These are phyloP conservation scores for Clarireedia homoeocarpa DNA, from an alignment of 2,329 filamentous ascomycete species.

Conservation along the genomic window DNA sequence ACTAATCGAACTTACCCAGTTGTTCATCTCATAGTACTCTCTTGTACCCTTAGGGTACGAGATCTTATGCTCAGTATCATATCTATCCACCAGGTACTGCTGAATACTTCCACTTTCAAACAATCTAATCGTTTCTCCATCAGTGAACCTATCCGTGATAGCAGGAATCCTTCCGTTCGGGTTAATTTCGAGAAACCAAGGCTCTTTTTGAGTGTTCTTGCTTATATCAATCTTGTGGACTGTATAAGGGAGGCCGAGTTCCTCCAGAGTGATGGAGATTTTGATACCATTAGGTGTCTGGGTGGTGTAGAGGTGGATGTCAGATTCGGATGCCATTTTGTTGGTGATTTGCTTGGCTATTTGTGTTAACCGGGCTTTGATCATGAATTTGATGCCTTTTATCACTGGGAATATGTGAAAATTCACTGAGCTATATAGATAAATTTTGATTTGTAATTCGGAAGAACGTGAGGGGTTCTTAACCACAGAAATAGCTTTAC, in stretches of 20 bases:
- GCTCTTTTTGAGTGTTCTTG: slow-evolving; percentile 74
- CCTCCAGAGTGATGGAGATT: slow-evolving; percentile 77
- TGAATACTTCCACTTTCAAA: slow-evolving; percentile 83
- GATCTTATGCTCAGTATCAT: slow-evolving; percentile 76
- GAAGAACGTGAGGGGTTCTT: too few species aligned
- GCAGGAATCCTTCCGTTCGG: slow-evolving; percentile 90
- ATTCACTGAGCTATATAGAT: neutral
- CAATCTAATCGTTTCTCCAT: slow-evolving; percentile 65
- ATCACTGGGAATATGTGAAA: neutral
- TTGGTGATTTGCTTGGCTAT: slow-evolving; percentile 17
- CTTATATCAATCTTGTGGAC: slow-evolving; percentile 61
- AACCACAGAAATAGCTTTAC: too few species aligned
- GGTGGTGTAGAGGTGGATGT: slow-evolving; percentile 44
- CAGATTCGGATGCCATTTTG: slow-evolving; percentile 35
- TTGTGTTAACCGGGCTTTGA: slow-evolving; percentile 9
- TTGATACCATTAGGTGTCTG: slow-evolving; percentile 89
- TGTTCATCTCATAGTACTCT: slow-evolving; percentile 73
- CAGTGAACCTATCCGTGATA: slow-evolving; percentile 67
- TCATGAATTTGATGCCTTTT: neutral
- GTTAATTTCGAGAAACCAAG: slow-evolving; percentile 86
- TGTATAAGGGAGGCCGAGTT: slow-evolving; percentile 77
- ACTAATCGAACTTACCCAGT: slow-evolving; percentile 48
- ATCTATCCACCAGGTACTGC: slow-evolving; percentile 74
- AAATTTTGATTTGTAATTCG: slow-evolving; percentile 3
- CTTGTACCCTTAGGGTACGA: slow-evolving; percentile 65